Percentiles rank a stretch among this genome's conserved stretches.
Evolutionary conservation across 2,329 filamentous ascomycete genomes (phyloP).

Genomic region (Alternaria viburni): DNA sequence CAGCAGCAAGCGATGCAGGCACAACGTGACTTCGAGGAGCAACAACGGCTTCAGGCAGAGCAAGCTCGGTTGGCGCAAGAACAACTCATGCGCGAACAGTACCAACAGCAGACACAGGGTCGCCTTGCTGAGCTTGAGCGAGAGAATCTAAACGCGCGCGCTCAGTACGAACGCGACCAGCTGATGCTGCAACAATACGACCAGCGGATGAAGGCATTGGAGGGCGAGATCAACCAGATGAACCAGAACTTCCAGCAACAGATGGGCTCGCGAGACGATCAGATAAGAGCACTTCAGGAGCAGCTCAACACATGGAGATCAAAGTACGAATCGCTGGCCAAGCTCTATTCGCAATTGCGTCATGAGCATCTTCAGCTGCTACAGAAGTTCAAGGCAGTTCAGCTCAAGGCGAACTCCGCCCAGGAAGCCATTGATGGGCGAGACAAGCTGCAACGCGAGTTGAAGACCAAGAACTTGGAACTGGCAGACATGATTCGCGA

Average conservation of each 20-base stretch:
- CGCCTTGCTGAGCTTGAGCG: conserved; percentile 94
- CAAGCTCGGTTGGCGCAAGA: conserved; percentile 92
- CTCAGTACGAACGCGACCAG: conserved; percentile 97
- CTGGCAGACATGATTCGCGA: conserved; percentile 98
- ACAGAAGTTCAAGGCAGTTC: conserved; percentile 94
- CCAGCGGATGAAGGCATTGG: conserved; percentile 86
- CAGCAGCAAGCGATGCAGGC: conserved; percentile 83
- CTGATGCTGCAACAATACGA: conserved; percentile 97
- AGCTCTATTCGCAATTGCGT: conserved; percentile 94
- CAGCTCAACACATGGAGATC: conserved; percentile 97
- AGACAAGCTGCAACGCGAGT: conserved; percentile 94
- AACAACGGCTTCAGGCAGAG: conserved; percentile 84
- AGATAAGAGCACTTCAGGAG: conserved; percentile 89
- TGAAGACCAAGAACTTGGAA: conserved; percentile 99
- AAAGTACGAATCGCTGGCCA: conserved; percentile 95
- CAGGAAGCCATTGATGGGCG: conserved; percentile 95
- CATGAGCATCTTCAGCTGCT: conserved; percentile 94
- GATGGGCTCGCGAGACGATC: conserved; percentile 87
- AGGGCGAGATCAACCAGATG: conserved; percentile 83
- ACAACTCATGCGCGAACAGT: conserved; percentile 85
- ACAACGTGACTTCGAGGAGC: conserved; percentile 94
- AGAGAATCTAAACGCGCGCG: conserved; percentile 91
- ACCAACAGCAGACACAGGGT: conserved; percentile 91
- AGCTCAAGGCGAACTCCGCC: conserved; percentile 94
- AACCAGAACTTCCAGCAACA: conserved; percentile 86